Evolutionary conservation across 2,329 filamentous ascomycete species (phyloP).

Genomic region (Hymenoscyphus fraxineus): DNA sequence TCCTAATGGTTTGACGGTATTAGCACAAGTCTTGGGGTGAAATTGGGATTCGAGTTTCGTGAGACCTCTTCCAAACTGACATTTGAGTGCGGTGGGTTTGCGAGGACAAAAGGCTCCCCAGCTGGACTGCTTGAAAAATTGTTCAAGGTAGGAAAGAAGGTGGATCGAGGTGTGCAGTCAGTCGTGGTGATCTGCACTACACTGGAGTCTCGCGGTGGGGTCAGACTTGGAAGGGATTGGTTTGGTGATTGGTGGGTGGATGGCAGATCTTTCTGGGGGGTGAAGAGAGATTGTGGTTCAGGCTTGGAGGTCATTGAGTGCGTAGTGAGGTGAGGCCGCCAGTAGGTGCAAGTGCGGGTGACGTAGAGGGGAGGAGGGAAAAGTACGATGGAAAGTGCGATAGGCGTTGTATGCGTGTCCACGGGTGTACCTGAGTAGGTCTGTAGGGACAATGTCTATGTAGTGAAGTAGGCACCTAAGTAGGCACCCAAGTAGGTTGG

Average conservation of each 20-base stretch:
- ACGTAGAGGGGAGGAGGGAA: not conserved
- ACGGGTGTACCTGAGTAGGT: no score
- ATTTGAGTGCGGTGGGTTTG: not conserved
- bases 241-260: not conserved
- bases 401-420: no score
- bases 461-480: no score
- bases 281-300: conserved; percentile 27
- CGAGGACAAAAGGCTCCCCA: not conserved
- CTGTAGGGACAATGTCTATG: no score
- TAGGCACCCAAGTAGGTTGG: no score
- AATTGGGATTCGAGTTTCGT: no score
- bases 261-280: conserved; percentile 21
- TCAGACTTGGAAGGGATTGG: conserved; percentile 11
- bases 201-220: not conserved
- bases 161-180: not conserved
- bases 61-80: not conserved
- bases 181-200: not conserved
- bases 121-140: not conserved
- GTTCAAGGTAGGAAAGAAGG: not conserved
- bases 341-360: not conserved
- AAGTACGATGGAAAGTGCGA: not conserved
- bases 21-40: not conserved
- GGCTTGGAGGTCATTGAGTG: conserved; percentile 11
- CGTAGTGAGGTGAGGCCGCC: no score
- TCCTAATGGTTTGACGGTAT: not conserved